phyloP scores from a whole-genome alignment of 257 asterid species.

The Scutellaria baicalensis region DNA sequence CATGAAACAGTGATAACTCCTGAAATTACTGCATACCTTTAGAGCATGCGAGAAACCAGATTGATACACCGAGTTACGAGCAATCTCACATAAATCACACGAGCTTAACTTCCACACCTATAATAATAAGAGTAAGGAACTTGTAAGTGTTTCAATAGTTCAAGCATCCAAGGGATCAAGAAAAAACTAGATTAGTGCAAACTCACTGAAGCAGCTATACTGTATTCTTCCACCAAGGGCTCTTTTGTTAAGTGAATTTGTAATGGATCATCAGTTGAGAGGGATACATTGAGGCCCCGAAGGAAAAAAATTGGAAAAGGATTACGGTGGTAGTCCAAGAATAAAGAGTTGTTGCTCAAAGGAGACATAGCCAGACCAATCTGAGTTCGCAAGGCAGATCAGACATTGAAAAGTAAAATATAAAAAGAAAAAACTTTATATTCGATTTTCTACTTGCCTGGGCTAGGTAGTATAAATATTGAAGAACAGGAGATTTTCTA shows the following conservation, averaged over 20 bases:
- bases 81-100: constrained; percentile 94
- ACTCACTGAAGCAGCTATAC: constrained; percentile 98
- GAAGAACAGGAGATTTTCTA: constrained; percentile 92
- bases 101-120: constrained; percentile 97
- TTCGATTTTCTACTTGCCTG: constrained; percentile 50
- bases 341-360: constrained; percentile 90
- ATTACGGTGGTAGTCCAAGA: constrained; percentile 95
- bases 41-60: constrained; percentile 91
- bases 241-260: constrained; percentile 98
- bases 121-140: neutral
- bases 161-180: neutral
- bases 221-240: constrained; percentile 96
- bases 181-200: neutral
- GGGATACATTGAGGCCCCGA: constrained; percentile 93
- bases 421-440: neutral
- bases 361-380: constrained; percentile 99
- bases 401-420: constrained; percentile 11
- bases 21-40: constrained; percentile 43
- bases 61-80: constrained; percentile 93
- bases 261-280: constrained; percentile 94
- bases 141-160: neutral
- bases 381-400: constrained; percentile 33
- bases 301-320: constrained; percentile 88
- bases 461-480: constrained; percentile 83
- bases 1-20: neutral